Evolutionary conservation across 148 eudicot species (phyloP), one percentile per base, ranked within the genome.

Genomic region (Persicaria tinctoria): DNA sequence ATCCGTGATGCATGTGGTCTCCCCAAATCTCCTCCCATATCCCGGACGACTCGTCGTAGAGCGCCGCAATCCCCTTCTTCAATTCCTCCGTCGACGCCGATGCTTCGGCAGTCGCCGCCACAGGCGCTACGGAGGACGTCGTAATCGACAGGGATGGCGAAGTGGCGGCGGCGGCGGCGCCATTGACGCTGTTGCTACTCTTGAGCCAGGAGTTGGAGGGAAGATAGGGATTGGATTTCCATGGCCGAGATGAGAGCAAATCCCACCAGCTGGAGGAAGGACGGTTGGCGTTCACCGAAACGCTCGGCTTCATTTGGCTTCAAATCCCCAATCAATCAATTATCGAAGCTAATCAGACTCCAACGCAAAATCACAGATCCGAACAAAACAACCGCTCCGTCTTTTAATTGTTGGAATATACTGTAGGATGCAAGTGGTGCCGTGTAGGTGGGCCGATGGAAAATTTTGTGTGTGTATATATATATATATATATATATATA

Each of bases 1-100:
- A 94, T 1, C 98, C 98, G 72, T 94, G 98, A 73, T 94, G 98
- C 98, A 94, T 90, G 77, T 94, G 97, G 73, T 91, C 98, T 12
- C 98, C 98, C 98, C 98, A 94, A 3, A 94, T 87, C 20, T 88
- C 84, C 81, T 94, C 98, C 98, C 98, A 94, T 9, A 90, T 38
- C 2, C 86, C 96, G 1, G 99, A 89, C 6, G 99, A 95, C 76
- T 88, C 88, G 70, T 95, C 94, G 83, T 95, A 95, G 53, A 95
- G 75, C 56, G 89, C 91, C 2, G 99, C 99, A 32, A 95, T 95
- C 12, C 97, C 97, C 53, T 87, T 85, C 77, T 84, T 75, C 53
- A 95, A 70, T 78, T 75, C 83, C 85, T 76, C 76, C 41, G 56
- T 32, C 69, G 60, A 50, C 6, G 46, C 56, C 3, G 73, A 66